Conservation (phyloP, 176 grass and related monocot species). For the Carex kokanica region DNA sequence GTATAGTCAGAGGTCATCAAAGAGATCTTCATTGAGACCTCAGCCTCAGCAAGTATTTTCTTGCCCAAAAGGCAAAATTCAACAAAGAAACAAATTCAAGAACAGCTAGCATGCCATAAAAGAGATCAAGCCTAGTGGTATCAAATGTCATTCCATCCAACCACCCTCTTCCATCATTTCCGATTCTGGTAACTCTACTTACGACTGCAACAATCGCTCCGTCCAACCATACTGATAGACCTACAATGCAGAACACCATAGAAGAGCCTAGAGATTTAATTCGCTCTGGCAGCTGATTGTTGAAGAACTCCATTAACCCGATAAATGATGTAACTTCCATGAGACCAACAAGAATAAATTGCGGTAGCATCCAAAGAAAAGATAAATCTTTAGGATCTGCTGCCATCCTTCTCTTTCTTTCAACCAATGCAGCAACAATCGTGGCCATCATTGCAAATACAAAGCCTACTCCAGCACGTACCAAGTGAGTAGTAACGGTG, state of each 20-base stretch:
- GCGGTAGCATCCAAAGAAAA: constrained; percentile 17
- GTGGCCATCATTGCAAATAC: constrained; percentile 35
- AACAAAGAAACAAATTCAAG: constrained; percentile 47
- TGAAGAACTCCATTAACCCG: constrained; percentile 67
- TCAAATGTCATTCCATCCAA: constrained; percentile 56
- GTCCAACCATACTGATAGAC: constrained; percentile 40
- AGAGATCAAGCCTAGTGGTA: constrained; percentile 51
- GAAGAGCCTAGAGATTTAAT: constrained; percentile 59
- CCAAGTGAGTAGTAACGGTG: constrained; percentile 3
- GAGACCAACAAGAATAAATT: constrained; percentile 56
- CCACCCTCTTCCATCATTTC: constrained; percentile 40
- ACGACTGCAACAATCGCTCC: constrained; percentile 38
- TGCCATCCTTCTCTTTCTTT: constrained; percentile 15
- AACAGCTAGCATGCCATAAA: constrained; percentile 52
- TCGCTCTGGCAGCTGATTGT: constrained; percentile 42
- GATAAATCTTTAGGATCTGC: constrained; percentile 7
- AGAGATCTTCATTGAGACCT: constrained; percentile 2
- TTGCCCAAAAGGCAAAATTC: constrained; percentile 70
- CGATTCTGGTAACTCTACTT: constrained; percentile 37
- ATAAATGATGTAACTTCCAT: constrained; percentile 61
- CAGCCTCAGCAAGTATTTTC: constrained; percentile 33
- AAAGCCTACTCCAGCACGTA: constrained; percentile 43
- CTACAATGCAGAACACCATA: constrained; percentile 56
- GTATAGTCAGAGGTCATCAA: constrained; percentile 9
- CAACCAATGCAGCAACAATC: constrained; percentile 19